These are phyloP conservation scores for Phaeotremella skinneri DNA, from an alignment of 768 basidiomycete genomes.

Conservation along the genomic window DNA sequence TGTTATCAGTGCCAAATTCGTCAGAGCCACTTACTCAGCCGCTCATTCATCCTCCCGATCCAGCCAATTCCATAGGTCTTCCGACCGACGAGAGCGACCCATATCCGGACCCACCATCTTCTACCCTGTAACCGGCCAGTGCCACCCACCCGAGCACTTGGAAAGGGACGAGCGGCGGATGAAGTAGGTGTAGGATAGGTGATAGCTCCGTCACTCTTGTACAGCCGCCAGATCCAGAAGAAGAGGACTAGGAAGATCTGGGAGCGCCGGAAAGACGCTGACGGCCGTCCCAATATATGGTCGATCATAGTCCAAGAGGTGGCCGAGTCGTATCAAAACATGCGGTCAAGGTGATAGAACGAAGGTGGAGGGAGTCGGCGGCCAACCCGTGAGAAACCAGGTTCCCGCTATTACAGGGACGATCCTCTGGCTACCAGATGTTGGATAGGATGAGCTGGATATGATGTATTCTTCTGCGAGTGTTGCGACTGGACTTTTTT, in stretches of 20 bases:
- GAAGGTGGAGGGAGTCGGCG: no score
- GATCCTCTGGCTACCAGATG: no score
- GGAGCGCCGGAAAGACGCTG: conserved; percentile 80
- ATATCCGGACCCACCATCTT: conserved; percentile 28
- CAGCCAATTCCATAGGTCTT: conserved; percentile 23
- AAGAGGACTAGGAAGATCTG: conserved; percentile 89
- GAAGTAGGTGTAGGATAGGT: conserved; percentile 8
- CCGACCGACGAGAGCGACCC: conserved; percentile 32
- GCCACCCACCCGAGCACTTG: conserved; percentile 25
- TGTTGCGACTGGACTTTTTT: no score
- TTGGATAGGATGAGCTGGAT: no score
- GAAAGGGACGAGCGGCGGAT: conserved; percentile 10
- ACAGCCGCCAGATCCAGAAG: conserved; percentile 85
- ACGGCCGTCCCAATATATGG: conserved; percentile 83
- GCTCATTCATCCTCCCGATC: conserved; percentile 40
- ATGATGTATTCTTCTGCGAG: no score
- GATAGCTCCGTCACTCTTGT: conserved; percentile 56
- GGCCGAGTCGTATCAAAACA: no score
- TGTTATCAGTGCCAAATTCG: conserved; percentile 40
- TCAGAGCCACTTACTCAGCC: conserved; percentile 36
- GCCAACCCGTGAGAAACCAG: no score
- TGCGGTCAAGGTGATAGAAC: no score
- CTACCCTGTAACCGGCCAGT: conserved; percentile 10
- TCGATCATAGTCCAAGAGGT: conserved; percentile 72
- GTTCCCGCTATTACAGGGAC: no score